Conservation (phyloP, 352 stramenopile species). For the Pythium insidiosum region DNA sequence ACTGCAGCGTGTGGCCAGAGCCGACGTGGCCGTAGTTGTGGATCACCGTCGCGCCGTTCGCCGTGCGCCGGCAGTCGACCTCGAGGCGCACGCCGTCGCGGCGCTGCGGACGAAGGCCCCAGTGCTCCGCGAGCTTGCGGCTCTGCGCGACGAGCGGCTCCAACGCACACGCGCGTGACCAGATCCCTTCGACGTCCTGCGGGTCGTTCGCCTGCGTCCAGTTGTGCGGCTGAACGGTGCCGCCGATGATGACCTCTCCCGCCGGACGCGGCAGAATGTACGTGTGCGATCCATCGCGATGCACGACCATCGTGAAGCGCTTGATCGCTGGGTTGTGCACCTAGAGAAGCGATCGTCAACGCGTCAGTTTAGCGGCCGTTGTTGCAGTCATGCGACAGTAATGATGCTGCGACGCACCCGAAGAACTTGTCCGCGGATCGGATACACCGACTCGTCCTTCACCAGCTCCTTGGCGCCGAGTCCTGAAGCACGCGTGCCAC, state of each 20-base stretch:
- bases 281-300: constrained; percentile 36
- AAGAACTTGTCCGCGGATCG: constrained; percentile 44
- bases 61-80: constrained; percentile 23
- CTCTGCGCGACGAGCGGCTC: constrained; percentile 33
- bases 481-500: no score
- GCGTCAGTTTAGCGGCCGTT: no score
- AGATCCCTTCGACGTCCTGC: constrained; percentile 33
- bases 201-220: constrained; percentile 32
- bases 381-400: no score
- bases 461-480: constrained; percentile 31
- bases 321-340: constrained; percentile 39
- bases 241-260: constrained; percentile 54
- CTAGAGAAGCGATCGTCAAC: no score
- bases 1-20: constrained; percentile 64
- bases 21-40: constrained; percentile 68
- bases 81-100: constrained; percentile 35
- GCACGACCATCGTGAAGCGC: constrained; percentile 37
- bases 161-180: constrained; percentile 32
- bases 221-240: constrained; percentile 57
- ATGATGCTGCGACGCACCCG: no score
- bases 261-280: constrained; percentile 58
- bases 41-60: constrained; percentile 34
- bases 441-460: constrained; percentile 29
- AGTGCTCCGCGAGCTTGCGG: constrained; percentile 26
- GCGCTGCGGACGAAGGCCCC: constrained; percentile 36